A percentile compares a stretch with the other conserved stretches of the same genome.
These are phyloP conservation scores for Ceratobasidium sp. DNA, from an alignment of 1,284 basidiomycete genomes.

Conservation along the genomic window DNA sequence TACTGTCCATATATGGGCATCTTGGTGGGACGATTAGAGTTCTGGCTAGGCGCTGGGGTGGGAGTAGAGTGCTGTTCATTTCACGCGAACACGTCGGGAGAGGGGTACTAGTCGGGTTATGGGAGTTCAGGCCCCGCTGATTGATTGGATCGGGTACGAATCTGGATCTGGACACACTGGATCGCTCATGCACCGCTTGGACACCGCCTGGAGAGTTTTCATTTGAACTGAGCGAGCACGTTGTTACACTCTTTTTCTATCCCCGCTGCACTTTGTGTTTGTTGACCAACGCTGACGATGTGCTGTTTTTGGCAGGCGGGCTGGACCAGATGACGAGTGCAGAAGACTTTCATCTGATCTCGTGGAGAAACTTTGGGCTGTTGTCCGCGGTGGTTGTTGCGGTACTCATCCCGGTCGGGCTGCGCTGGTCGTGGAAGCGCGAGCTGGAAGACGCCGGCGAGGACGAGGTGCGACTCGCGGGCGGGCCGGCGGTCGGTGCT, in stretches of 20 bases:
- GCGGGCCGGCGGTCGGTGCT: conserved; percentile 47
- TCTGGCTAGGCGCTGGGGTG: not conserved
- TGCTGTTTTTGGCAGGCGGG: conserved; percentile 51
- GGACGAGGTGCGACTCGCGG: conserved; percentile 57
- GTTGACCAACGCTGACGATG: not conserved
- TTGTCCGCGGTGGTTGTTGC: conserved; percentile 85
- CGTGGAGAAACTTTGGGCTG: conserved; percentile 84
- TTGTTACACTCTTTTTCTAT: conserved; percentile 4
- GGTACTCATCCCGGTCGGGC: conserved; percentile 88
- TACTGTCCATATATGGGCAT: not conserved
- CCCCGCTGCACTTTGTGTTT: not conserved
- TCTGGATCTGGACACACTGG: not conserved
- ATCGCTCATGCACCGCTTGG: too few relatives aligned
- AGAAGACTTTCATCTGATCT: conserved; percentile 91
- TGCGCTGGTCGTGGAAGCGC: conserved; percentile 76
- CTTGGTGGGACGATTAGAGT: not conserved
- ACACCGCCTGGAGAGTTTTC: too few relatives aligned
- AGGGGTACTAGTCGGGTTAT: not conserved
- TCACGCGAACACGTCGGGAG: not conserved
- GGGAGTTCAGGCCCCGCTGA: conserved; percentile 32
- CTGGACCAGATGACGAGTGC: conserved; percentile 94
- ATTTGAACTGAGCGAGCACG: conserved; percentile 4
- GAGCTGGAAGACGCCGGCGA: conserved; percentile 57
- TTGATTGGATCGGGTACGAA: not conserved
- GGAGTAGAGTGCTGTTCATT: conserved; percentile 8